Evolutionary conservation across 371 early-diverging fungal species (phyloP).

Genomic region (Circinella umbellata): DNA sequence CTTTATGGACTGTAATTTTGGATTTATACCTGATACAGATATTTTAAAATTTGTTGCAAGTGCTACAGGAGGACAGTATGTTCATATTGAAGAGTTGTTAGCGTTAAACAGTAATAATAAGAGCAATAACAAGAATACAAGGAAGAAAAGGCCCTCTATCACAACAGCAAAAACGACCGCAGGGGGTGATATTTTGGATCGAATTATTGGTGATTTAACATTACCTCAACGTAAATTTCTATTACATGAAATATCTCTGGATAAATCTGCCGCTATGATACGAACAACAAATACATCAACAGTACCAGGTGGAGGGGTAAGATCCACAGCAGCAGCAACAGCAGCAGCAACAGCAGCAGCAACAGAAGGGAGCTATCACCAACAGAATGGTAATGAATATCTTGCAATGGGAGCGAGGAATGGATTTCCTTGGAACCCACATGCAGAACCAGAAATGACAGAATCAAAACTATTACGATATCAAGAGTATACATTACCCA

Average conservation of each 20-base stretch:
- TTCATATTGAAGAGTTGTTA: slow-evolving; percentile 76
- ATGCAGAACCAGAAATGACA: slow-evolving; percentile 36
- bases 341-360: neutral
- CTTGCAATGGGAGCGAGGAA: neutral
- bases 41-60: slow-evolving; percentile 80
- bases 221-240: neutral
- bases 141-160: neutral
- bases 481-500: slow-evolving; percentile 73
- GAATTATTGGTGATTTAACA: neutral
- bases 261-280: neutral
- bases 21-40: slow-evolving; percentile 89
- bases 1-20: slow-evolving; percentile 66
- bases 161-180: neutral
- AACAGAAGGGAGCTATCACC: neutral
- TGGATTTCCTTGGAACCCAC: slow-evolving; percentile 13
- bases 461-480: slow-evolving; percentile 78
- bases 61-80: slow-evolving; percentile 79
- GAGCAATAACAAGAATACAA: no score
- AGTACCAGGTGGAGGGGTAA: neutral
- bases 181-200: slow-evolving; percentile 4
- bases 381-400: neutral
- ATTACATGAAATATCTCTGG: neutral
- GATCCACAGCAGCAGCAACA: neutral
- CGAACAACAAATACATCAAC: no score
- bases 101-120: no score